A percentile compares a stretch with the other conserved stretches of the same genome.
Conservation (phyloP, 2,329 filamentous ascomycete genomes). For the Ophiostoma pallidulum region DNA sequence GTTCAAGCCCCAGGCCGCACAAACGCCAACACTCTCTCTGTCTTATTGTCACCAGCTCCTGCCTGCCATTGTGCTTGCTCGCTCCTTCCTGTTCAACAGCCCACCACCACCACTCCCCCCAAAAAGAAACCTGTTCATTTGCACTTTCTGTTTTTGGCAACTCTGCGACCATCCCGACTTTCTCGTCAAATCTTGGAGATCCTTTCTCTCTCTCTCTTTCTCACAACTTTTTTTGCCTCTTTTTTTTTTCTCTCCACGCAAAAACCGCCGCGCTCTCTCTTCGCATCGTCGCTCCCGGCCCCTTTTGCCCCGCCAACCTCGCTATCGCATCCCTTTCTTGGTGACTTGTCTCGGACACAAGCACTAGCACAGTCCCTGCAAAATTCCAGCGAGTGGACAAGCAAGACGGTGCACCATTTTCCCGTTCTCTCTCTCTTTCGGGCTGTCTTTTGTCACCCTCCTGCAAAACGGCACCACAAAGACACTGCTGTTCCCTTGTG, state of each 20-base stretch:
- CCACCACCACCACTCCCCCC: neutral
- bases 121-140: too few relatives aligned
- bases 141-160: neutral
- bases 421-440: neutral
- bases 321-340: constrained; percentile 3
- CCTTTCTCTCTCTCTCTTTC: neutral
- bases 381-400: neutral
- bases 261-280: constrained; percentile 1
- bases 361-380: neutral
- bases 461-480: too few relatives aligned
- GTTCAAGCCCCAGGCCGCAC: too few relatives aligned
- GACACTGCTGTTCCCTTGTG: constrained; percentile 6
- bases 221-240: too few relatives aligned
- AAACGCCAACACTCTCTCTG: too few relatives aligned
- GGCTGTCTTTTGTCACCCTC: neutral
- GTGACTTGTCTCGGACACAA: constrained; percentile 4
- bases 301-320: neutral
- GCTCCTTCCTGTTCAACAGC: constrained; percentile 5
- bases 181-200: neutral
- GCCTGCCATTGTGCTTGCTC: neutral
- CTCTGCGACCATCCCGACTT: neutral
- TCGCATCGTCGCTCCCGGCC: neutral
- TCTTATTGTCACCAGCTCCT: constrained; percentile 10
- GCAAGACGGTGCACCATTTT: neutral
- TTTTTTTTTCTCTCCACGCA: neutral